Evolutionary conservation across 345 rosid species (phyloP).

Genomic region (Eucalyptus lansdowneana): DNA sequence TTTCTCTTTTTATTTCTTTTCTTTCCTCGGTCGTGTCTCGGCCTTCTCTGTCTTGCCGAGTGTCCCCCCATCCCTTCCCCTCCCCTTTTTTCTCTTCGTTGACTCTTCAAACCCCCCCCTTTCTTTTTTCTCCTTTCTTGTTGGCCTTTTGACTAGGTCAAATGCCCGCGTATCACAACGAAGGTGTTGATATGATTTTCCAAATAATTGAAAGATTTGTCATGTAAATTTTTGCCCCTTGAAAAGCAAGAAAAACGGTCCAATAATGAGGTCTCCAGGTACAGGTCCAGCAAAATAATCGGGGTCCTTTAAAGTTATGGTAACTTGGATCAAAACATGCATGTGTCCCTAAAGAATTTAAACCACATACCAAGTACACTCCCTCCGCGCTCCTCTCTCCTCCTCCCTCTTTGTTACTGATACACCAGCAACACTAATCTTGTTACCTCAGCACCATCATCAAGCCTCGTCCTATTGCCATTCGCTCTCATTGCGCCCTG

Average conservation of each 20-base stretch:
- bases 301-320: not conserved
- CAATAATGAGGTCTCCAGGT: not conserved
- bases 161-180: not conserved
- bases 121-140: not conserved
- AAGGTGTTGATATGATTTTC: not conserved
- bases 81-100: not conserved
- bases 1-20: not conserved
- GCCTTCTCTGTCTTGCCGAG: not conserved
- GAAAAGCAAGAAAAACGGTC: not conserved
- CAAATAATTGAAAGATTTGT: not conserved
- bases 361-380: not conserved
- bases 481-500: not conserved
- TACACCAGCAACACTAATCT: not conserved
- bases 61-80: not conserved
- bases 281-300: not conserved
- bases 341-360: not conserved
- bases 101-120: not conserved
- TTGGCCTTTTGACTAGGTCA: not conserved
- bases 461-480: not conserved
- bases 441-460: not conserved
- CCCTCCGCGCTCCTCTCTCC: not conserved
- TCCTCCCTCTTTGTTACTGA: not conserved
- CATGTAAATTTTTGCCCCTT: not conserved
- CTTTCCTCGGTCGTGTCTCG: not conserved
- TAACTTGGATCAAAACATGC: not conserved